Percentiles rank a stretch among this genome's conserved stretches.
phyloP scores from a whole-genome alignment of 1,284 basidiomycete genomes.

The Rhodotorula mucilaginosa region DNA sequence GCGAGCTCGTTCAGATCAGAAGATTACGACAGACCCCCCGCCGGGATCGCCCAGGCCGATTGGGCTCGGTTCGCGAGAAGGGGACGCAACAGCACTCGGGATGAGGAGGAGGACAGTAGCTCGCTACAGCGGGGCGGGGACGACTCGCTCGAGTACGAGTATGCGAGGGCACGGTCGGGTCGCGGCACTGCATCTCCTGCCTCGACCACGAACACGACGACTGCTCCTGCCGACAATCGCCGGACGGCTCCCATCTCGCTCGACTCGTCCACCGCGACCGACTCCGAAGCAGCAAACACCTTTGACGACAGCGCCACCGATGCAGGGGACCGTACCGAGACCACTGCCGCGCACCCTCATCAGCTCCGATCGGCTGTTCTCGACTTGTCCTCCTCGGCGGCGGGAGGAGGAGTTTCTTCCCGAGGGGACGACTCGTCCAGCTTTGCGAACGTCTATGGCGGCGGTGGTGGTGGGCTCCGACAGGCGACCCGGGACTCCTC shows the following conservation, averaged over 20 bases:
- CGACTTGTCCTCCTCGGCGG: background rate
- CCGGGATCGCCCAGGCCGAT: constrained; percentile 8
- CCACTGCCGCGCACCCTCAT: background rate
- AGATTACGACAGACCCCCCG: constrained; percentile 25
- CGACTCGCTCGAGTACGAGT: background rate
- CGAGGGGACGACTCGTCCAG: constrained; percentile 1
- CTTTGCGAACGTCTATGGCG: constrained; percentile 2
- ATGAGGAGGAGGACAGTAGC: background rate
- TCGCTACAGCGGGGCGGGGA: background rate
- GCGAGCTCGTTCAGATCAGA: constrained; percentile 17
- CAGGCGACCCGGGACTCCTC: background rate
- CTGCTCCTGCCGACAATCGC: background rate
- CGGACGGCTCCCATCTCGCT: background rate
- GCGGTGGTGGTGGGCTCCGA: background rate
- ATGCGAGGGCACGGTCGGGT: background rate
- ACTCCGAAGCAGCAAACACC: background rate
- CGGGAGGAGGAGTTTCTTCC: background rate
- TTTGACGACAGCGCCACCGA: background rate
- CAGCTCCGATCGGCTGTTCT: background rate
- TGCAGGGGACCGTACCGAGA: constrained; percentile 8
- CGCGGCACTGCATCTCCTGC: background rate
- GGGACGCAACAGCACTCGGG: background rate
- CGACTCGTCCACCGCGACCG: background rate
- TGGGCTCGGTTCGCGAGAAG: constrained; percentile 14
- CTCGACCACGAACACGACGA: background rate